Evolutionary conservation across 192 early-diverging fungal genomes (phyloP), one percentile per base, ranked within the genome.

Genomic region (Gorgonomyces haynaldii): DNA sequence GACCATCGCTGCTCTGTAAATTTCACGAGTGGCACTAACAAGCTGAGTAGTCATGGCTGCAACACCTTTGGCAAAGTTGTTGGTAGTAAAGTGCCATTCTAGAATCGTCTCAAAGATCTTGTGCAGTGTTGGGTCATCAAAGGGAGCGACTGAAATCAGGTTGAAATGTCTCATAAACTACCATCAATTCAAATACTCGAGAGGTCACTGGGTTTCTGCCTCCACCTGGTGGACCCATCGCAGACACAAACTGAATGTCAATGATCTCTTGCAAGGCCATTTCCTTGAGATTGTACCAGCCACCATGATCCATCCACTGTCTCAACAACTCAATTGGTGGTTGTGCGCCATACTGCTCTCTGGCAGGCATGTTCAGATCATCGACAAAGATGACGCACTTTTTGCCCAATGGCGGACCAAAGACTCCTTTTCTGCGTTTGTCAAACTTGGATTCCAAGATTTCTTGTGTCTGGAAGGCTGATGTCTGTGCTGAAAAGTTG

Each of bases 241-340:
- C 75, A 8, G 61, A 60, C 36, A 78, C 56, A 54, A 76, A 78
- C 44, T 78, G 75, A 38, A 78, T 76, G 36, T 70, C 75, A 9
- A 72, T 52, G 31, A 78, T 61, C 37, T 74, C 69, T 51, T 72
- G 60, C 64, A 64, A 65, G 2, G 53, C 31, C 32, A 65, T 73
- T 41, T 76, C 68, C 17, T 38, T 30, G 15, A 72, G 50, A 32
- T 77, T 78, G 54, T 78, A 78, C 75, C 75, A 78, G 35, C 75
- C 75, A n/a, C 50, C 58, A 40, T 76, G 70, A 30, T 78, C 75
- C 75, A 78, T 78, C 71, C 72, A 78, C 58, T 78, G 75, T 22
- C 75, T 20, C 16, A 78, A 39, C 24, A 78, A 48, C 49, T 78
- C 75, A 30, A 78, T 78, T n/a, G 75, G 75, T 12, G 75, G 75